Evolutionary conservation across 192 early-diverging fungal species (phyloP).

Genomic region (Podila epicladia): DNA sequence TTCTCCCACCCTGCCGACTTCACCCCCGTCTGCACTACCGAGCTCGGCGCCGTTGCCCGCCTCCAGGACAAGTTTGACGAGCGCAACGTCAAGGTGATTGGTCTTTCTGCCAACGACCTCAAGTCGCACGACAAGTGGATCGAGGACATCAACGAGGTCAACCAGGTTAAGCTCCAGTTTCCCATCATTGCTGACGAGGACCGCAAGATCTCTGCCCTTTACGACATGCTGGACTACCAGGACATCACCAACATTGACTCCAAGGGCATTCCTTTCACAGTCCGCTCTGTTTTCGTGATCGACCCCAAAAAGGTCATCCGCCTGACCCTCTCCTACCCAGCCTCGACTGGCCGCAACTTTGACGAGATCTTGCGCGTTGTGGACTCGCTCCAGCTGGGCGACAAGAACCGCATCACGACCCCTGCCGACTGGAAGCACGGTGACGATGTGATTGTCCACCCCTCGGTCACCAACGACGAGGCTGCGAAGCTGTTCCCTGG

Average conservation of each 20-base stretch:
- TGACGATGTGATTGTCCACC: conserved; percentile 92
- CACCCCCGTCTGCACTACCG: conserved; percentile 96
- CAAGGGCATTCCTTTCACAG: conserved; percentile 93
- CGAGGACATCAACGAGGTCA: conserved; percentile 92
- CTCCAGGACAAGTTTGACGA: conserved; percentile 78
- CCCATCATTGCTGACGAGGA: conserved; percentile 96
- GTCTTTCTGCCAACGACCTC: conserved; percentile 93
- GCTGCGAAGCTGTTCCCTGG: conserved; percentile 87
- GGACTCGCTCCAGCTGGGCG: conserved; percentile 93
- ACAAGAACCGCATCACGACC: conserved; percentile 90
- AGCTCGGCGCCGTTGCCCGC: conserved; percentile 92
- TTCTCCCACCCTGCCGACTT: conserved; percentile 99
- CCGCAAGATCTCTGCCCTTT: conserved; percentile 88
- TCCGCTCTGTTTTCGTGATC: conserved; percentile 95
- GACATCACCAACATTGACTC: conserved; percentile 90
- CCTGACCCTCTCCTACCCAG: conserved; percentile 92
- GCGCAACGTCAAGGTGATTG: conserved; percentile 91
- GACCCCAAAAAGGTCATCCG: conserved; percentile 93
- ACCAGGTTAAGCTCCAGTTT: conserved; percentile 78
- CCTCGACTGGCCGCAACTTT: conserved; percentile 94
- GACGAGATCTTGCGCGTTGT: conserved; percentile 94
- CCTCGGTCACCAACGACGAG: conserved; percentile 83
- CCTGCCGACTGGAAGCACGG: conserved; percentile 93
- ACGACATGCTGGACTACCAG: conserved; percentile 98
- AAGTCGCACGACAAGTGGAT: conserved; percentile 89